phyloP scores from a whole-genome alignment of 2,329 filamentous ascomycete species.

The Colletotrichum cuscutae region DNA sequence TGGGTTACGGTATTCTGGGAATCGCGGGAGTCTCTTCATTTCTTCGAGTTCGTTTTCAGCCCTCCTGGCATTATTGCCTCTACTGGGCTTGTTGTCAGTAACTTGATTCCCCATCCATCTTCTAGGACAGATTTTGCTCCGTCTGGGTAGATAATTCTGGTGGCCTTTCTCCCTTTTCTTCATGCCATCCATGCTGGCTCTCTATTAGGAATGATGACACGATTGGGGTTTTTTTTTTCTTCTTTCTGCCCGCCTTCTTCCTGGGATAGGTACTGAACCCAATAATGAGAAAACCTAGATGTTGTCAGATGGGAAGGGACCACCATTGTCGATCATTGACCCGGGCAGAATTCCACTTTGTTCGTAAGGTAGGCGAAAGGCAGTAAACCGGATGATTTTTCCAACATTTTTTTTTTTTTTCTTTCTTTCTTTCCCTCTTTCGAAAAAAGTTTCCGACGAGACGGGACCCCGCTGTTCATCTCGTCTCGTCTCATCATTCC shows the following conservation, averaged over 20 bases:
- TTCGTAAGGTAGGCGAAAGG: too few species aligned
- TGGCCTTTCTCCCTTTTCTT: neutral
- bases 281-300: neutral
- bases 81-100: neutral
- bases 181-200: neutral
- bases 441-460: neutral
- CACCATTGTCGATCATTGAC: too few species aligned
- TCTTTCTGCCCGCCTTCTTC: neutral
- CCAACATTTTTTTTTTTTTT: too few species aligned
- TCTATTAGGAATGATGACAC: conserved; percentile 22
- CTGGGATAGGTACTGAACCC: neutral
- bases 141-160: neutral
- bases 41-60: neutral
- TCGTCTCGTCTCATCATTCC: neutral
- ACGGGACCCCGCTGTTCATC: neutral
- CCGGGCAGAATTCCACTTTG: too few species aligned
- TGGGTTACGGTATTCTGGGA: conserved; percentile 8
- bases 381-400: too few species aligned
- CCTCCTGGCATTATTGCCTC: neutral
- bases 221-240: conserved; percentile 4
- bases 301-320: too few species aligned
- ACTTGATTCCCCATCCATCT: neutral
- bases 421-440: too few species aligned
- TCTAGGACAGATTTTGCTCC: neutral
- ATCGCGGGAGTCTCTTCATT: neutral